Conservation (phyloP, 257 asterid genomes). For the Verbena officinalis region DNA sequence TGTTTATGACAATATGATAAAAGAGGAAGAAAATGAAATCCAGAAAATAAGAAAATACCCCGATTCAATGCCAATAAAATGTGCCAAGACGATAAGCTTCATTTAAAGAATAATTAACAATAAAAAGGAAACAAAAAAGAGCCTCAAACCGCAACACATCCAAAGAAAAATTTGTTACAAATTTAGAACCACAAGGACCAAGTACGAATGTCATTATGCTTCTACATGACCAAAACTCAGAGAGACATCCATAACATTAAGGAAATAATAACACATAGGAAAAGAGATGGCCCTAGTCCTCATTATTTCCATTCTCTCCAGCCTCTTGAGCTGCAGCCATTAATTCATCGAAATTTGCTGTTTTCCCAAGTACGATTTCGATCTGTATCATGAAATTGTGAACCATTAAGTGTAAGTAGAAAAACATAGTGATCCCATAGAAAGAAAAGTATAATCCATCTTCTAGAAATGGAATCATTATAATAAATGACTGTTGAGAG, state of each 20-base stretch:
- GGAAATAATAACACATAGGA: background rate
- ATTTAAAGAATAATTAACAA: conserved; percentile 33
- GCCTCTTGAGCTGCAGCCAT: conserved; percentile 63
- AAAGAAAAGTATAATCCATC: background rate
- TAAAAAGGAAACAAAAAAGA: background rate
- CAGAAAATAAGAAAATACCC: too few species aligned
- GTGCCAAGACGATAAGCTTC: conserved; percentile 15
- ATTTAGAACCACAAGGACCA: conserved; percentile 16
- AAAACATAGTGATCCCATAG: background rate
- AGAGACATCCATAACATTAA: background rate
- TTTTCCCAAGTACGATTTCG: conserved; percentile 70
- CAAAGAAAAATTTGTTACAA: conserved; percentile 21
- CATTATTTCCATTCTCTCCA: conserved; percentile 46
- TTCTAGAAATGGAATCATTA: background rate
- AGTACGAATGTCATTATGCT: conserved; percentile 5
- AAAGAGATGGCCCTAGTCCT: conserved; percentile 34
- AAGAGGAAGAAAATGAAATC: too few species aligned
- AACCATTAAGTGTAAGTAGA: background rate
- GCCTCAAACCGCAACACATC: background rate
- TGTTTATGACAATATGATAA: too few species aligned
- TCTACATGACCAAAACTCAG: conserved; percentile 23
- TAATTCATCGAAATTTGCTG: conserved; percentile 68
- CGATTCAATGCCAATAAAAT: conserved; percentile 13
- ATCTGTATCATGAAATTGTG: conserved; percentile 43
- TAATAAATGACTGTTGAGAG: background rate